These are phyloP conservation scores for Mortierella claussenii DNA, from an alignment of 192 early-diverging fungal genomes.

Conservation along the genomic window DNA sequence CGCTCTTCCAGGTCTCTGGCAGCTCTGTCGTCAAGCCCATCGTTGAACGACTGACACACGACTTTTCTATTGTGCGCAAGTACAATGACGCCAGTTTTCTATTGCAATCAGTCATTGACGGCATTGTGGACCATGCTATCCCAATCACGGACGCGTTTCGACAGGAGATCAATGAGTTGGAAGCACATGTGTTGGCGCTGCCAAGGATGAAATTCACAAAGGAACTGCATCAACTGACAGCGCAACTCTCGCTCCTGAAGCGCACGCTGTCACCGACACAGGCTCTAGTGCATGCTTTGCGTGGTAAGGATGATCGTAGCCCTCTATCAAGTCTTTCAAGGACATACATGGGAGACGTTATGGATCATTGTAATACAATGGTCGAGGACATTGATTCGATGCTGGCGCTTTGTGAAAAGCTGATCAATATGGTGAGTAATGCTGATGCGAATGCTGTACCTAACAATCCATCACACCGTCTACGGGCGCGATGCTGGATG, in stretches of 20 bases:
- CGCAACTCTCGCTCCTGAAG: slow-evolving; percentile 56
- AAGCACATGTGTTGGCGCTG: slow-evolving; percentile 47
- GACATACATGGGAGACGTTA: slow-evolving; percentile 62
- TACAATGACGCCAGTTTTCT: slow-evolving; percentile 54
- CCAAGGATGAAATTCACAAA: slow-evolving; percentile 55
- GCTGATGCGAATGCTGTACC: neutral
- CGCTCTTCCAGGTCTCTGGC: slow-evolving; percentile 55
- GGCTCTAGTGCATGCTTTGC: slow-evolving; percentile 50
- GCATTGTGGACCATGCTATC: slow-evolving; percentile 58
- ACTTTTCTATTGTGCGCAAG: slow-evolving; percentile 41
- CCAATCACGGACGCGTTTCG: slow-evolving; percentile 57
- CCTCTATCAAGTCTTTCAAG: slow-evolving; percentile 45
- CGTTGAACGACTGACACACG: slow-evolving; percentile 34
- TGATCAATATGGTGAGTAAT: slow-evolving; percentile 59
- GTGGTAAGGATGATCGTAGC: slow-evolving; percentile 41
- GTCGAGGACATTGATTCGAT: slow-evolving; percentile 62
- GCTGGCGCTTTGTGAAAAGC: slow-evolving; percentile 49
- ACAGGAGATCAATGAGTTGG: slow-evolving; percentile 54
- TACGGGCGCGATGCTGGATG: neutral
- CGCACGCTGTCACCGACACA: slow-evolving; percentile 60
- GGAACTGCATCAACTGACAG: slow-evolving; percentile 57
- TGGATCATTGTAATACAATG: slow-evolving; percentile 62
- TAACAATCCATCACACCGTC: too few species aligned
- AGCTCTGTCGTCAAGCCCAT: slow-evolving; percentile 50
- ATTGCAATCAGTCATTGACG: slow-evolving; percentile 58